These are phyloP conservation scores for Veloporphyrellus conicus DNA, from an alignment of 1,284 basidiomycete genomes.

Conservation along the genomic window DNA sequence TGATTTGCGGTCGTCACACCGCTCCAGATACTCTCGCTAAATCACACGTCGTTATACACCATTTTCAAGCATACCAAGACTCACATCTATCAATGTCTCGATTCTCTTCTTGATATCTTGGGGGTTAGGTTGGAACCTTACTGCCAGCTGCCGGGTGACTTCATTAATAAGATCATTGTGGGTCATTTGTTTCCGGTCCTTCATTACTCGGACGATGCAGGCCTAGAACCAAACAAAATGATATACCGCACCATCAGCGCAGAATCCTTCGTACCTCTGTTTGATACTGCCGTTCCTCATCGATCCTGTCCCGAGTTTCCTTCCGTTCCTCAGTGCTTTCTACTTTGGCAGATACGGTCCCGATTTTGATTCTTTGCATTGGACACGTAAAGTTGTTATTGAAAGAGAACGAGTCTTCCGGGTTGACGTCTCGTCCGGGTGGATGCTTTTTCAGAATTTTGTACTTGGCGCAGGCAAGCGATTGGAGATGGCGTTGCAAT, in stretches of 20 bases:
- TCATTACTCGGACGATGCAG: slow-evolving; percentile 97
- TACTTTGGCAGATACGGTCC: slow-evolving; percentile 81
- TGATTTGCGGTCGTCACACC: slow-evolving; percentile 75
- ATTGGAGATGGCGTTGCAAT: slow-evolving; percentile 88
- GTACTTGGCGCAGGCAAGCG: slow-evolving; percentile 95
- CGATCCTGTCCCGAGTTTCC: slow-evolving; percentile 88
- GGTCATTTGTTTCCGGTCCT: slow-evolving; percentile 84
- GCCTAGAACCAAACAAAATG: slow-evolving; percentile 51
- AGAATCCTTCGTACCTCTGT: slow-evolving; percentile 63
- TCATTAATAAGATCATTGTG: slow-evolving; percentile 92
- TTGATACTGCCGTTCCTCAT: slow-evolving; percentile 88
- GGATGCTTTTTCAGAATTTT: slow-evolving; percentile 92
- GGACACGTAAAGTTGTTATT: slow-evolving; percentile 78
- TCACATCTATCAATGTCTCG: slow-evolving; percentile 89
- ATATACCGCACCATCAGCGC: not conserved
- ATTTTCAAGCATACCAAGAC: slow-evolving; percentile 17
- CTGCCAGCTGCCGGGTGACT: slow-evolving; percentile 80
- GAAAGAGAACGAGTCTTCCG: slow-evolving; percentile 84
- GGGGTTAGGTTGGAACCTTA: slow-evolving; percentile 84
- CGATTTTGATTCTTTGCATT: slow-evolving; percentile 91
- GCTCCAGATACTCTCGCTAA: slow-evolving; percentile 77
- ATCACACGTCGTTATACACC: slow-evolving; percentile 5
- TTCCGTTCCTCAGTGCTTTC: slow-evolving; percentile 85
- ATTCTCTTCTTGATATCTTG: slow-evolving; percentile 90
- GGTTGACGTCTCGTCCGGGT: slow-evolving; percentile 75